Percentiles rank a stretch among this genome's conserved stretches.
These are phyloP conservation scores for Rhynchospora pubera DNA, from an alignment of 176 grass and related monocot species.

Conservation along the genomic window DNA sequence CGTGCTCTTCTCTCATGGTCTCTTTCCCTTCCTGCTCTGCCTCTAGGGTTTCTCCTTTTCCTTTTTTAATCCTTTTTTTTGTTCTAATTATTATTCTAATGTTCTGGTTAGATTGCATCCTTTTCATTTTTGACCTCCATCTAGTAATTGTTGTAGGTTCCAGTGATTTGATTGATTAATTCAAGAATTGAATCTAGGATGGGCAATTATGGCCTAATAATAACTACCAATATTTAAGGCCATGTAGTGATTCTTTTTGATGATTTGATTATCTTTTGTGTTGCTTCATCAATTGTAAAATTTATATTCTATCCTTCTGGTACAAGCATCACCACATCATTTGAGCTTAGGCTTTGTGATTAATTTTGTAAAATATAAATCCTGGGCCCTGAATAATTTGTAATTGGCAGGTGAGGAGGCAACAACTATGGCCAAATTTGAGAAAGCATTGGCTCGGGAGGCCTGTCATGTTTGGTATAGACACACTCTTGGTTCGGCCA, in stretches of 20 bases:
- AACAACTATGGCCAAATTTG: conserved; percentile 52
- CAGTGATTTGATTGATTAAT: neutral
- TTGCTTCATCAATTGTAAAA: neutral
- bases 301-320: neutral
- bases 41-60: conserved; percentile 45
- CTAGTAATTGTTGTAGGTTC: neutral
- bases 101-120: neutral
- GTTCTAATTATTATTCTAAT: neutral
- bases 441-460: conserved; percentile 82
- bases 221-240: conserved; percentile 10
- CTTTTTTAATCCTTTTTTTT: neutral
- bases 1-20: conserved; percentile 66
- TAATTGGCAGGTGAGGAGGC: conserved; percentile 55
- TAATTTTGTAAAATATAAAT: neutral
- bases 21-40: conserved; percentile 74
- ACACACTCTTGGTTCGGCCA: conserved; percentile 54
- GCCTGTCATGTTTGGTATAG: conserved; percentile 63
- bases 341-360: neutral
- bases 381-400: neutral
- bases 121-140: conserved; percentile 17
- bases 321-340: neutral
- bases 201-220: neutral
- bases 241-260: neutral
- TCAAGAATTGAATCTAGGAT: neutral
- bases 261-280: neutral